Evolutionary conservation across 2,329 filamentous ascomycete species (phyloP).

Genomic region (Cercospora sesami): DNA sequence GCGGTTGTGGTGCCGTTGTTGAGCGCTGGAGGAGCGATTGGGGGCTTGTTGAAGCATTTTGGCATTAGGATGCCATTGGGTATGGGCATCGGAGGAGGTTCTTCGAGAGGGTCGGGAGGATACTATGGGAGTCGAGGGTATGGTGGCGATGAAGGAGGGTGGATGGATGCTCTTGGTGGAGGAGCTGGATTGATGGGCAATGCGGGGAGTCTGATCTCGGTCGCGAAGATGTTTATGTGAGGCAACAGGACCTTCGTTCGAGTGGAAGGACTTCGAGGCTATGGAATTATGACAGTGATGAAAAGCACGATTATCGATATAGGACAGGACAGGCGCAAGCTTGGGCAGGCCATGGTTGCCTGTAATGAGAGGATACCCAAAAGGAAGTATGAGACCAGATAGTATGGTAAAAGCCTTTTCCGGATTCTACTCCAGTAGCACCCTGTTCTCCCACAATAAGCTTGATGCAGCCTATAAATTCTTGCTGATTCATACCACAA

Average conservation of each 20-base stretch:
- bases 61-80: constrained; percentile 72
- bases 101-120: constrained; percentile 34
- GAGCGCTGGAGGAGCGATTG: constrained; percentile 73
- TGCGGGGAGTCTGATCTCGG: constrained; percentile 51
- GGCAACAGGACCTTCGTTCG: background rate
- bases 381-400: background rate
- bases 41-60: constrained; percentile 73
- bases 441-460: background rate
- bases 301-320: constrained; percentile 7
- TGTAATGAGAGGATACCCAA: background rate
- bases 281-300: constrained; percentile 9
- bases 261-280: background rate
- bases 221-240: constrained; percentile 56
- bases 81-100: constrained; percentile 35
- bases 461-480: background rate
- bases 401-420: background rate
- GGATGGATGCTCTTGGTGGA: constrained; percentile 18
- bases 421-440: background rate
- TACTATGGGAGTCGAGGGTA: constrained; percentile 52
- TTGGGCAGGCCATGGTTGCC: constrained; percentile 6
- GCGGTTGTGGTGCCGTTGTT: constrained; percentile 83
- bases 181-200: constrained; percentile 47
- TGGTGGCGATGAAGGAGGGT: constrained; percentile 38
- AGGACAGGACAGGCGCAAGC: constrained; percentile 15
- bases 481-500: background rate